Percentiles rank a stretch among this genome's conserved stretches.
These are phyloP conservation scores for Nematocida sp. DNA, from an alignment of 371 early-diverging fungal genomes.

Conservation along the genomic window DNA sequence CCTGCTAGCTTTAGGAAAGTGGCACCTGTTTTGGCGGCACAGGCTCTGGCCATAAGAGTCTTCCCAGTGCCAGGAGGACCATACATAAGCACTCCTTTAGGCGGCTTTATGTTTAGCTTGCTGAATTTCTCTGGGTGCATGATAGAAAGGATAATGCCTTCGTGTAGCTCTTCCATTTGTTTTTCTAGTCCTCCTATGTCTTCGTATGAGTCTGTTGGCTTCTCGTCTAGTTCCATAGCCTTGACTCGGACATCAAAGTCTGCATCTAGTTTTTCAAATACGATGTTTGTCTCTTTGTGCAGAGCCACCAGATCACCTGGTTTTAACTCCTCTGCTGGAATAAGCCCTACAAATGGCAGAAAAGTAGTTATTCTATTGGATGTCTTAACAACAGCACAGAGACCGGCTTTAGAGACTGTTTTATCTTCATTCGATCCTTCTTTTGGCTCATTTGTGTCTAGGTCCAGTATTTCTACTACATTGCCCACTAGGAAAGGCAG, in stretches of 20 bases:
- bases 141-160: slow-evolving; percentile 93
- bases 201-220: slow-evolving; percentile 94
- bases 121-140: slow-evolving; percentile 95
- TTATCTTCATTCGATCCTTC: slow-evolving; percentile 85
- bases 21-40: slow-evolving; percentile 86
- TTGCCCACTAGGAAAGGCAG: slow-evolving; percentile 95
- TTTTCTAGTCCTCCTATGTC: slow-evolving; percentile 96
- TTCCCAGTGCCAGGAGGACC: slow-evolving; percentile 91
- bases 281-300: slow-evolving; percentile 96
- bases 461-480: slow-evolving; percentile 78
- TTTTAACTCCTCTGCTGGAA: slow-evolving; percentile 78
- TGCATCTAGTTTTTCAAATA: slow-evolving; percentile 91
- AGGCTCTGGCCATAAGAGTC: slow-evolving; percentile 81
- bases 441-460: slow-evolving; percentile 65
- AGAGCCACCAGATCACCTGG: slow-evolving; percentile 97
- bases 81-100: slow-evolving; percentile 95
- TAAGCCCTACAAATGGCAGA: slow-evolving; percentile 90
- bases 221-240: slow-evolving; percentile 99
- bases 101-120: slow-evolving; percentile 88
- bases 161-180: slow-evolving; percentile 92
- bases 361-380: slow-evolving; percentile 67
- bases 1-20: slow-evolving; percentile 91
- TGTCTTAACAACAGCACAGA: slow-evolving; percentile 92
- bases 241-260: slow-evolving; percentile 97
- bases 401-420: slow-evolving; percentile 80